A percentile compares a stretch with the other conserved stretches of the same genome.
Conservation (phyloP, 2,329 filamentous ascomycete genomes). For the Aaosphaeria arxii region DNA sequence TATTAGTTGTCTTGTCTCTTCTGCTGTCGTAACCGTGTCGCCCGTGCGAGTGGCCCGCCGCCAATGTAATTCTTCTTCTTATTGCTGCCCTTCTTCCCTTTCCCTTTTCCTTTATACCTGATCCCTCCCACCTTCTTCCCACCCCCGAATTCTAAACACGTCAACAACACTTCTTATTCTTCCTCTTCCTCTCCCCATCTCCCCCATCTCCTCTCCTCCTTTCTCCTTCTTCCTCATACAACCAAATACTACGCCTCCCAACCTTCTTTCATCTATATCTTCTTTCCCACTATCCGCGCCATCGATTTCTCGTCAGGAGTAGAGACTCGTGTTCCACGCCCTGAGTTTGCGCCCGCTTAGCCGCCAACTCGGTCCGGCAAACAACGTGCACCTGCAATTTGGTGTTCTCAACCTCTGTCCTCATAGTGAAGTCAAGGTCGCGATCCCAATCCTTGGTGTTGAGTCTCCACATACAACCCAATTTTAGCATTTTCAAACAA, state of each 20-base stretch:
- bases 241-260: slow-evolving; percentile 14
- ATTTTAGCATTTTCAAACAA: no score
- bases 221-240: slow-evolving; percentile 12
- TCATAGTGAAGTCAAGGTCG: slow-evolving; percentile 20
- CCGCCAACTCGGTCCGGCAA: slow-evolving; percentile 12
- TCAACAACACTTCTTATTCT: slow-evolving; percentile 11
- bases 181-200: slow-evolving; percentile 11
- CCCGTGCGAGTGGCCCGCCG: slow-evolving; percentile 23
- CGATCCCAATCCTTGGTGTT: slow-evolving; percentile 28
- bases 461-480: slow-evolving; percentile 13
- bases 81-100: slow-evolving; percentile 23
- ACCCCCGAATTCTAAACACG: slow-evolving; percentile 11
- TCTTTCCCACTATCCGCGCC: slow-evolving; percentile 16
- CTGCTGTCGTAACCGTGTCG: slow-evolving; percentile 23
- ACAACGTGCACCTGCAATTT: slow-evolving; percentile 26
- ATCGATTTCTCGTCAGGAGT: slow-evolving; percentile 23
- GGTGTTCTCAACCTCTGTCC: slow-evolving; percentile 28
- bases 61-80: background rate
- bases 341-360: slow-evolving; percentile 20
- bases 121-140: slow-evolving; percentile 5
- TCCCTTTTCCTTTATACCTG: slow-evolving; percentile 29
- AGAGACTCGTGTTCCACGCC: slow-evolving; percentile 26
- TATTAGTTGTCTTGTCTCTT: slow-evolving; percentile 24
- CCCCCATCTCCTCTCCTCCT: slow-evolving; percentile 5
- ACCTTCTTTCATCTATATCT: slow-evolving; percentile 22